Conservation (phyloP, 768 basidiomycete species). For the Tylopilus vinaceipallidus region DNA sequence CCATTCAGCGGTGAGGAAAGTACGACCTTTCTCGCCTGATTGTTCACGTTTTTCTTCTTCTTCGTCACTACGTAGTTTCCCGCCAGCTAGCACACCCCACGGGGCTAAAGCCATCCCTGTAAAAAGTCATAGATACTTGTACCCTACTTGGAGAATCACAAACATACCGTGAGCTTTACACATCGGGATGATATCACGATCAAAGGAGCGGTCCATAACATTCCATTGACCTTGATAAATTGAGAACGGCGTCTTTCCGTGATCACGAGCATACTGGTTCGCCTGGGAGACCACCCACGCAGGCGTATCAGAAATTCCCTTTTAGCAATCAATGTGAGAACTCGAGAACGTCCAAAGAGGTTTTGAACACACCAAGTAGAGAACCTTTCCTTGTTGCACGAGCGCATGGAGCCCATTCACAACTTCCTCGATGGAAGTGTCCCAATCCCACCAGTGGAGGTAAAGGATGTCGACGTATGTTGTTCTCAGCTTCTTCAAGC, state of each 20-base stretch:
- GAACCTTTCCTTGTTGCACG: conserved; percentile 38
- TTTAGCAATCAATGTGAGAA: too few relatives aligned
- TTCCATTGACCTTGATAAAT: conserved; percentile 53
- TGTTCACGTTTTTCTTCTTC: conserved; percentile 28
- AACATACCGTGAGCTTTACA: conserved; percentile 31
- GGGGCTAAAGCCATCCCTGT: conserved; percentile 34
- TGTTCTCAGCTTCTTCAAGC: conserved; percentile 23
- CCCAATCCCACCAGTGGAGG: conserved; percentile 36
- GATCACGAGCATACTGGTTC: conserved; percentile 49
- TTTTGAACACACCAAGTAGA: conserved; percentile 28
- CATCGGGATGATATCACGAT: conserved; percentile 51
- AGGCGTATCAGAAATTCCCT: conserved; percentile 45
- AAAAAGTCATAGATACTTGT: too few relatives aligned
- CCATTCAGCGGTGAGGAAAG: conserved; percentile 23
- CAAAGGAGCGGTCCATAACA: conserved; percentile 44
- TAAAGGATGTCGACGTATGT: conserved; percentile 25
- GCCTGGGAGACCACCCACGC: conserved; percentile 50
- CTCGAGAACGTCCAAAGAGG: too few relatives aligned
- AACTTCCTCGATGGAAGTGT: conserved; percentile 40
- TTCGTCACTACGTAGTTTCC: conserved; percentile 30
- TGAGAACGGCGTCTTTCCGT: conserved; percentile 49
- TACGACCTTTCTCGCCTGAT: conserved; percentile 41
- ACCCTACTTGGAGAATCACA: conserved; percentile 1
- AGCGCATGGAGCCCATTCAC: conserved; percentile 39
- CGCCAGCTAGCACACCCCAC: conserved; percentile 34